A percentile compares a stretch with the other conserved stretches of the same genome.
These are phyloP conservation scores for Aspergillus quadricinctus DNA, from an alignment of 2,329 filamentous ascomycete species.

Conservation along the genomic window DNA sequence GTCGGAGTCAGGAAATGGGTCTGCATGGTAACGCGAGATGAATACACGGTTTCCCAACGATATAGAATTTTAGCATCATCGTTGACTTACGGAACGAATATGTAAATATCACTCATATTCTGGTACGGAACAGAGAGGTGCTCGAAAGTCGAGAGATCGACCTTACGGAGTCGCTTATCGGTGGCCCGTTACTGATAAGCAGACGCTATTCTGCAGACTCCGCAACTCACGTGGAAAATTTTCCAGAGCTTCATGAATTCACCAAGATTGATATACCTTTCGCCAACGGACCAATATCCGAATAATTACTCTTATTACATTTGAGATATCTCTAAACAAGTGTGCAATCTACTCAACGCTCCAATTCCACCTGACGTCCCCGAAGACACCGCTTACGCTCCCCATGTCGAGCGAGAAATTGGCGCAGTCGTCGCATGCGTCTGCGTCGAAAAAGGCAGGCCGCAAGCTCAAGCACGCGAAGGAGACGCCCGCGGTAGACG, in stretches of 20 bases:
- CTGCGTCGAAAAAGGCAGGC: constrained; percentile 59
- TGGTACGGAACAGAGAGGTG: too few relatives aligned
- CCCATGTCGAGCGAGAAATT: constrained; percentile 21
- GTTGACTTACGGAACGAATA: neutral
- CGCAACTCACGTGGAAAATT: constrained; percentile 15
- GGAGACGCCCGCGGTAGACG: constrained; percentile 16
- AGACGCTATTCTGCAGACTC: neutral
- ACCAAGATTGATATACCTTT: neutral
- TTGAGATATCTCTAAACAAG: neutral
- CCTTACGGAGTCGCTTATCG: neutral
- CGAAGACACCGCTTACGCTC: neutral
- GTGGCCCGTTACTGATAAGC: neutral
- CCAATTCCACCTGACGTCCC: neutral
- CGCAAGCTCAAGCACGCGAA: constrained; percentile 56
- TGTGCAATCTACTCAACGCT: constrained; percentile 1
- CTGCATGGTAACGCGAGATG: constrained; percentile 15
- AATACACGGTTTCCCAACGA: constrained; percentile 6
- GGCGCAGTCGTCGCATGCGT: constrained; percentile 28
- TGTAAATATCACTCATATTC: neutral
- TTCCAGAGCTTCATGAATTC: constrained; percentile 4
- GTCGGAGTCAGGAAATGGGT: constrained; percentile 4
- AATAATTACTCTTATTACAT: neutral
- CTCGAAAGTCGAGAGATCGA: too few relatives aligned
- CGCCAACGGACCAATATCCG: neutral
- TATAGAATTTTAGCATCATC: neutral